These are phyloP conservation scores for Alternaria tenuissima DNA, from an alignment of 2,329 filamentous ascomycete genomes.

Conservation along the genomic window DNA sequence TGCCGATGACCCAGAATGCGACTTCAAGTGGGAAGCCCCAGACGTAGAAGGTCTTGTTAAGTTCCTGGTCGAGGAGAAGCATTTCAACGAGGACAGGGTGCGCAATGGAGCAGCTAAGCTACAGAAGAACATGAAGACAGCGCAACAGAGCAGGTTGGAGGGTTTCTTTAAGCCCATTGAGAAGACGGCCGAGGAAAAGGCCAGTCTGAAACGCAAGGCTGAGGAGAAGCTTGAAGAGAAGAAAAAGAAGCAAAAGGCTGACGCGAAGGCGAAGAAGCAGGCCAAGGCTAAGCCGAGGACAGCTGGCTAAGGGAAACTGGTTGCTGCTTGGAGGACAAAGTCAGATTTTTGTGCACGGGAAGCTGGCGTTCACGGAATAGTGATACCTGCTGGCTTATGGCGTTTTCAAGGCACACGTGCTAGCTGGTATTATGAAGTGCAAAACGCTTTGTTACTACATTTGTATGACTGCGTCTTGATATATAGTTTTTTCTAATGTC, in stretches of 20 bases:
- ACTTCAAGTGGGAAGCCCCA: conserved; percentile 97
- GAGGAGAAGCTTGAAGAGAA: conserved; percentile 91
- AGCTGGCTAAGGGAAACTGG: conserved; percentile 13
- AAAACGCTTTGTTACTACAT: not conserved
- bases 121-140: conserved; percentile 88
- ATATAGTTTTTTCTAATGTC: not conserved
- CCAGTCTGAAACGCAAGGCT: conserved; percentile 86
- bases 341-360: not conserved
- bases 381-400: conserved; percentile 8
- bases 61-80: conserved; percentile 92
- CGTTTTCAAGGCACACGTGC: not conserved
- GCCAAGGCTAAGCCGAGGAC: conserved; percentile 79
- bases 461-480: not conserved
- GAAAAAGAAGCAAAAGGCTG: conserved; percentile 94
- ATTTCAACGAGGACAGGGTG: conserved; percentile 95
- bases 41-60: conserved; percentile 89
- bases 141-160: conserved; percentile 89
- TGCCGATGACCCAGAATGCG: conserved; percentile 85
- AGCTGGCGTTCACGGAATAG: conserved; percentile 17
- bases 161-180: conserved; percentile 96
- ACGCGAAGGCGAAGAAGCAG: conserved; percentile 94
- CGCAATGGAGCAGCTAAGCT: conserved; percentile 78
- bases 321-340: not conserved
- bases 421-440: not conserved
- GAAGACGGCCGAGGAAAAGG: conserved; percentile 87